Evolutionary conservation across 306 rosid genomes (phyloP), one percentile per base, ranked within the genome.

Genomic region (Pueraria montana): DNA sequence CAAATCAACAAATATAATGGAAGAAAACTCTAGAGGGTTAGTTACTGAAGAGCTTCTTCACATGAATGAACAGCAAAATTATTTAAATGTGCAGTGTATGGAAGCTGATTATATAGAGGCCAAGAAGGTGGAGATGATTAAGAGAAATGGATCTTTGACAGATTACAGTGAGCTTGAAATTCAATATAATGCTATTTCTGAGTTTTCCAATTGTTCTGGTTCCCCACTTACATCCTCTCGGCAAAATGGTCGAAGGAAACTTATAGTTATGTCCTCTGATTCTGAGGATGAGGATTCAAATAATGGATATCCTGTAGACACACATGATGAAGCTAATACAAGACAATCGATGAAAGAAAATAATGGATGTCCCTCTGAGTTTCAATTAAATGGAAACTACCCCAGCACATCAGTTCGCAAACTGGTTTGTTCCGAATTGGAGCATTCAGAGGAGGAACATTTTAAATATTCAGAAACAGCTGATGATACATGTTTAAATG

Each of bases 231-330:
- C 89, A 32, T 86, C 82, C 72, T 58, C 82, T 50, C 70, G 76
- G 81, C 85, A 53, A 63, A 84, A 76, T 82, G 82, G 77, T 48
- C 88, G 92, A 45, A 91, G 91, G 88, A 91, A 90, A 90, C 92
- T 86, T 84, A 82, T 89, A 72, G 92, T 92, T 10, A 82, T 90
- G 88, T 92, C 98, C 77, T 95, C 97, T 87, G 98, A 91, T 88
- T 96, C 99, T 65, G 99, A 96, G 86, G 96, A 91, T 42, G 97
- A 87, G 56, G 69, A 82, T 76, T 72, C 85, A 48, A 79, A 71
- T 74, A 80, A 50, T 72, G 78, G 30, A 45, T 40, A 74, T 55
- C 80, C 72, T 64, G 76, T 13, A 46, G 85, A 61, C 83, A 62
- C 56, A 9, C 83, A 78, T 72, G 83, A 83, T 24, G 84, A 81